Base-by-base conservation (phyloP, 2,329 filamentous ascomycete genomes). In the Mariannaea sp. region DNA sequence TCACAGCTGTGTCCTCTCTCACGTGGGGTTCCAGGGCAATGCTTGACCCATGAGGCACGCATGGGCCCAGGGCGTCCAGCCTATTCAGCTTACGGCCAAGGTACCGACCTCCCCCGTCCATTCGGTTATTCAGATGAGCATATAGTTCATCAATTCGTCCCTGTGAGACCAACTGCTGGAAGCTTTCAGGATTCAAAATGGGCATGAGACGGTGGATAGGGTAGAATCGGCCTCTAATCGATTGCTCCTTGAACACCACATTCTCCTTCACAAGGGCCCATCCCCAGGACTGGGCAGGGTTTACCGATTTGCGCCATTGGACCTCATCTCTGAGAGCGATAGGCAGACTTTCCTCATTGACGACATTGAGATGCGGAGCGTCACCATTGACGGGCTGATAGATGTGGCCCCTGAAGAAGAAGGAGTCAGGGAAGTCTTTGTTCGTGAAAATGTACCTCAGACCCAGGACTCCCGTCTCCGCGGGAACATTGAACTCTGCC, bases 181-280 rank as follows among this genome's bases (percentile, higher is more conserved):
- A 76, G 5, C 66, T 68, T 1, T 61, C 64, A 8, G 71, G 70
- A 33, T 79, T 73, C 47, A 83, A 69, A 49, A 83, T 75, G 13
- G 75, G 74, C 68, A 82, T 77, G 29, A 85, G 71, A 53, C 75
- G 73, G 52, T 76, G 70, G n/a, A 79, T 79, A 13, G 81, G 78
- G 69, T 85, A 84, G 69, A 84, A 84, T n/a, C 82, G 74, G 44
- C 82, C 82, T 52, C 75, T 73, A 44, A 84, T 73, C 17, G 73
- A 72, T 12, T 66, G 64, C 61, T 83, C 80, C 56, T 77, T 74
- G 16, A 81, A 65, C 38, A 74, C 70, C n/a, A 71, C 68, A 58
- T 78, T 76, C 54, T 80, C 77, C 56, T 71, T 72, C 22, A 77
- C 70, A 35, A 80, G 64, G 3, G 67, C 64, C 64, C 71, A 75